A percentile compares a stretch with the other conserved stretches of the same genome.
phyloP scores from a whole-genome alignment of 495 filamentous ascomycete species.

The Aspergillus biplanus region DNA sequence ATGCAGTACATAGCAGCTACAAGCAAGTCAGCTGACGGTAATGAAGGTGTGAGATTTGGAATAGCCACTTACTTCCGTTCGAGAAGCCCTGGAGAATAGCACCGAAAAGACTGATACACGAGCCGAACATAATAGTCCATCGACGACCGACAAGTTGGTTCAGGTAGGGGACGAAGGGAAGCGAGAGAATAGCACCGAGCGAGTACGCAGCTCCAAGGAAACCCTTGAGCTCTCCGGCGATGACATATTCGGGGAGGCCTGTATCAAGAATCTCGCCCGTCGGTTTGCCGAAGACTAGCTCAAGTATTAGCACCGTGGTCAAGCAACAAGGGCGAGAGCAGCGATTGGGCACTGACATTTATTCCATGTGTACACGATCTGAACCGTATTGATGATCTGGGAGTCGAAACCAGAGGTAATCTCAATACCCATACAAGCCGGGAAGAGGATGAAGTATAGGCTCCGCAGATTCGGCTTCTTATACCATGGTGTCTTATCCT shows the following conservation, averaged over 20 bases:
- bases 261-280: conserved; percentile 24
- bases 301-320: not conserved
- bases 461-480: conserved; percentile 63
- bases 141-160: conserved; percentile 60
- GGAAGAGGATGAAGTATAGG: conserved; percentile 65
- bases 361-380: conserved; percentile 62
- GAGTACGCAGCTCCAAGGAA: conserved; percentile 35
- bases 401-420: conserved; percentile 75
- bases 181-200: conserved; percentile 55
- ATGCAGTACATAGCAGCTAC: conserved; percentile 64
- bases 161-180: conserved; percentile 60
- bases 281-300: conserved; percentile 40
- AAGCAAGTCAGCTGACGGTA: conserved; percentile 28
- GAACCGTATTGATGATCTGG: conserved; percentile 71
- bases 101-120: conserved; percentile 59
- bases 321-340: not conserved
- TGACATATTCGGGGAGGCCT: conserved; percentile 25
- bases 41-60: not conserved
- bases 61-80: conserved; percentile 28
- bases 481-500: conserved; percentile 53
- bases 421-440: conserved; percentile 70
- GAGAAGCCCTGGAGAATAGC: conserved; percentile 56
- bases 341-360: conserved; percentile 46
- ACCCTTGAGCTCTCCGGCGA: conserved; percentile 32
- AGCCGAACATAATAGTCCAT: conserved; percentile 64